Evolutionary conservation across 768 basidiomycete species (phyloP).

Genomic region (Vararia minispora): DNA sequence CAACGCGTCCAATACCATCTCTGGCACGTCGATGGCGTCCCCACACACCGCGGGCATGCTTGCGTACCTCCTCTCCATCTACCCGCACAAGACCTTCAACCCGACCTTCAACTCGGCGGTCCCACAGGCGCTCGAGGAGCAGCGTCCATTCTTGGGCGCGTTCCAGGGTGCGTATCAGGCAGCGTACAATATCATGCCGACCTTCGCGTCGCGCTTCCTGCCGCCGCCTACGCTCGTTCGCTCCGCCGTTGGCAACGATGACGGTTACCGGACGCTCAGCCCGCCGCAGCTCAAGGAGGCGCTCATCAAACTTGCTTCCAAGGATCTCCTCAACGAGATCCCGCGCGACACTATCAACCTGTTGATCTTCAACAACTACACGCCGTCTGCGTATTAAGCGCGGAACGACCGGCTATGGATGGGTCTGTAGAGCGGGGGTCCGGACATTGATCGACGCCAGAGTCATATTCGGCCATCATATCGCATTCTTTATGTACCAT

Average conservation of each 20-base stretch:
- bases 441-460: no score
- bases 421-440: no score
- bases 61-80: constrained; percentile 83
- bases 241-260: constrained; percentile 28
- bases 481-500: no score
- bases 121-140: constrained; percentile 23
- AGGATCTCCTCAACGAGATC: constrained; percentile 33
- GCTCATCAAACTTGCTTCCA: constrained; percentile 47
- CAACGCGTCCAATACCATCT: constrained; percentile 54
- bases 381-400: constrained; percentile 2
- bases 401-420: neutral
- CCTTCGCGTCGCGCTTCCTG: constrained; percentile 42
- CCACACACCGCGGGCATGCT: constrained; percentile 81
- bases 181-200: constrained; percentile 40
- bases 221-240: constrained; percentile 35
- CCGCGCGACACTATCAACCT: constrained; percentile 51
- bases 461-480: no score
- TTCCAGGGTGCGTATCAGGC: constrained; percentile 40
- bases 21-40: constrained; percentile 89
- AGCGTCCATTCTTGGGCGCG: constrained; percentile 24
- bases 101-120: constrained; percentile 29
- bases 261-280: constrained; percentile 34
- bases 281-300: constrained; percentile 73
- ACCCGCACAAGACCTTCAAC: constrained; percentile 53
- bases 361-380: constrained; percentile 38